Conservation (phyloP, 2,329 filamentous ascomycete genomes). For the Fusarium sterilihyphosum region DNA sequence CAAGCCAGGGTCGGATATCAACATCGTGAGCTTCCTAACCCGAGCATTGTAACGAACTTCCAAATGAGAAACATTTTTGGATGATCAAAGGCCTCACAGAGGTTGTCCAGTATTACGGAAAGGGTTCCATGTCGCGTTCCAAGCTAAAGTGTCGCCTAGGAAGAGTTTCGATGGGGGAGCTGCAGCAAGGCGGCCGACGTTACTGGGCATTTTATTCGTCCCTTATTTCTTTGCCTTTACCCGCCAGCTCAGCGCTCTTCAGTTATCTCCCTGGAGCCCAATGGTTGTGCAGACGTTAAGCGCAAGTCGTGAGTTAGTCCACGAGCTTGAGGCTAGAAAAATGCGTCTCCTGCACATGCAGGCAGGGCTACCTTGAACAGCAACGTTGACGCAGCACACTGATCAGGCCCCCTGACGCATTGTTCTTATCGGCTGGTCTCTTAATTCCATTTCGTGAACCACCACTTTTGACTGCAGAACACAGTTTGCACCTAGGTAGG, state of each 20-base stretch:
- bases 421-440: background rate
- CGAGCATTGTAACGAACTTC: background rate
- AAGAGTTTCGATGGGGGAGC: slow-evolving; percentile 21
- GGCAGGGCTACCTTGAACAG: slow-evolving; percentile 3
- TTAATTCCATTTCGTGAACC: background rate
- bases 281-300: background rate
- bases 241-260: slow-evolving; percentile 9
- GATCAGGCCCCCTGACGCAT: background rate
- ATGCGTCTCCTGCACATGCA: slow-evolving; percentile 6
- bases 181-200: slow-evolving; percentile 36
- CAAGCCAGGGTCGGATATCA: slow-evolving; percentile 11
- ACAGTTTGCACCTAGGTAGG: background rate
- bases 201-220: slow-evolving; percentile 28
- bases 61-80: background rate
- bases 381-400: background rate
- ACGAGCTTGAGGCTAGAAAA: background rate
- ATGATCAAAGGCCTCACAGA: slow-evolving; percentile 4
- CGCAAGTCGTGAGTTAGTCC: background rate
- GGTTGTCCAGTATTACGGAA: slow-evolving; percentile 15
- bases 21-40: slow-evolving; percentile 6
- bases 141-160: slow-evolving; percentile 24
- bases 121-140: slow-evolving; percentile 30
- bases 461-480: background rate
- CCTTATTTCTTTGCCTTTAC: slow-evolving; percentile 15
- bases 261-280: slow-evolving; percentile 3